phyloP scores from a whole-genome alignment of 768 basidiomycete genomes.

The Rhizopogon vesiculosus region DNA sequence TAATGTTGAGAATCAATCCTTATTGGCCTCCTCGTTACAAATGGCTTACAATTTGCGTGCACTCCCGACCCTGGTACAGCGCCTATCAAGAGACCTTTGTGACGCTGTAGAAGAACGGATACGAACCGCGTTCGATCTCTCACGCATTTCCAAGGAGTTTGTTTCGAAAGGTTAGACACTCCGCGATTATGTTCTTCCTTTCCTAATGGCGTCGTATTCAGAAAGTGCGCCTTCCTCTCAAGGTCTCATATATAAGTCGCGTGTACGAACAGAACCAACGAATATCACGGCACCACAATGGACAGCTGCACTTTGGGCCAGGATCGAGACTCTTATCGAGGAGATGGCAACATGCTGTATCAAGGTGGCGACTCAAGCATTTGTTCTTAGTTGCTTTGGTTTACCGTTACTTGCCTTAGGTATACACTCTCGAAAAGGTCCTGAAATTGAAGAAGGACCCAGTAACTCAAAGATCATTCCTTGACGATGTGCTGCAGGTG shows the following conservation, averaged over 20 bases:
- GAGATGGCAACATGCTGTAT: slow-evolving; percentile 90
- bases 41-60: slow-evolving; percentile 91
- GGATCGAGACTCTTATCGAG: slow-evolving; percentile 78
- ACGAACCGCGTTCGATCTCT: slow-evolving; percentile 78
- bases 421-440: slow-evolving; percentile 94
- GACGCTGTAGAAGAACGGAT: slow-evolving; percentile 83
- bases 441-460: slow-evolving; percentile 85
- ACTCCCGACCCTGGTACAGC: slow-evolving; percentile 77
- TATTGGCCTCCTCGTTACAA: slow-evolving; percentile 91
- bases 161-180: slow-evolving; percentile 59
- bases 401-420: slow-evolving; percentile 38
- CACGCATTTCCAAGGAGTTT: slow-evolving; percentile 82
- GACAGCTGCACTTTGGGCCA: slow-evolving; percentile 72
- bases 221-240: slow-evolving; percentile 23
- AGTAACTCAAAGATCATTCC: slow-evolving; percentile 67
- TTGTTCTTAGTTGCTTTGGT: neutral
- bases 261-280: slow-evolving; percentile 88
- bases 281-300: slow-evolving; percentile 85
- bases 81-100: slow-evolving; percentile 73
- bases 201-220: neutral
- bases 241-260: slow-evolving; percentile 70
- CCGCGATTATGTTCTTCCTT: neutral
- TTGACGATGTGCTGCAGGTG: slow-evolving; percentile 94
- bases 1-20: slow-evolving; percentile 69
- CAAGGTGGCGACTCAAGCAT: slow-evolving; percentile 46